Conservation (phyloP, 495 filamentous ascomycete genomes). For the Tuber microsphaerosporum region DNA sequence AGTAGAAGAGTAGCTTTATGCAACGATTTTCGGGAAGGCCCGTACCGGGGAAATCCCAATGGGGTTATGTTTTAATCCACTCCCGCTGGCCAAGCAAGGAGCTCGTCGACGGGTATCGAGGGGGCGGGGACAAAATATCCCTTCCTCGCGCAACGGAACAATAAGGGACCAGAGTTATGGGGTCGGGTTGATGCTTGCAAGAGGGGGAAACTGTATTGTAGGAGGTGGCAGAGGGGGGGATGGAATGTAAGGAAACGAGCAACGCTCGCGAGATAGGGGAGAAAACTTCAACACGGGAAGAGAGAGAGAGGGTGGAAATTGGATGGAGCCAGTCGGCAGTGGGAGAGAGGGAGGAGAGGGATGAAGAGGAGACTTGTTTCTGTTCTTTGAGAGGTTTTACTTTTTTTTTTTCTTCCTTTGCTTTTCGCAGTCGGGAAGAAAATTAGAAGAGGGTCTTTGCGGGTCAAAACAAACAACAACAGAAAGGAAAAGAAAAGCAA, state of each 20-base stretch:
- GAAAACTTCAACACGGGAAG: conserved; percentile 6
- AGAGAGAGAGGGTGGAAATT: not conserved
- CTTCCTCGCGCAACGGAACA: not conserved
- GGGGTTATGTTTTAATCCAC: not conserved
- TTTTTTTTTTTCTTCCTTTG: conserved; percentile 17
- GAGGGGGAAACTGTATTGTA: not conserved
- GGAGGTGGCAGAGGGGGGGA: conserved; percentile 4
- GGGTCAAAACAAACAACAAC: conserved; percentile 36
- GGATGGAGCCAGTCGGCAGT: conserved; percentile 7
- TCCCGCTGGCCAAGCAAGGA: not conserved
- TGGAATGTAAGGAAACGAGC: not conserved
- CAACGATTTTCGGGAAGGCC: not conserved
- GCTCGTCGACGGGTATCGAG: not conserved
- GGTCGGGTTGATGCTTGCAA: not conserved
- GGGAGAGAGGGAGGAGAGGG: conserved; percentile 1
- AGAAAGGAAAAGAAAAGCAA: conserved; percentile 11
- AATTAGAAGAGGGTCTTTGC: conserved; percentile 3
- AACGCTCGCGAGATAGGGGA: conserved; percentile 10
- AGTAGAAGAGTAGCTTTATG: not conserved
- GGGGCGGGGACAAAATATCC: not conserved
- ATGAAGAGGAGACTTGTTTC: conserved; percentile 19
- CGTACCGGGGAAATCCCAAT: not conserved
- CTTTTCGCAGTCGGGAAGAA: not conserved
- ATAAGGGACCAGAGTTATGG: not conserved
- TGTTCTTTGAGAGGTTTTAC: not conserved